Conservation (phyloP, 1,284 basidiomycete genomes). For the Inonotus hispidus region DNA sequence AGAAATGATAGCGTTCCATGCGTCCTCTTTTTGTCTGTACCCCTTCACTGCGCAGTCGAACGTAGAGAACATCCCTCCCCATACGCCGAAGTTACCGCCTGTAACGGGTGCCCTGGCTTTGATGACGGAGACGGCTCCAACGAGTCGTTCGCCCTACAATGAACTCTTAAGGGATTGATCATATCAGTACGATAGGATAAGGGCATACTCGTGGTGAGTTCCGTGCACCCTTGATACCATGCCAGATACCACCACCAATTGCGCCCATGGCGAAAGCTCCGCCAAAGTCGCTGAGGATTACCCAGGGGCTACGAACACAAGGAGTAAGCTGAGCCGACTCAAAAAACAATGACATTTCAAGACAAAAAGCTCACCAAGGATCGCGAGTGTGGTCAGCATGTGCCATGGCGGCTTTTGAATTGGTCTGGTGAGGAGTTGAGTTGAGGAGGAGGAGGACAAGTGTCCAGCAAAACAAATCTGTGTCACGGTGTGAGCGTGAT, state of each 20-base stretch:
- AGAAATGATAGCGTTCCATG: slow-evolving; percentile 98
- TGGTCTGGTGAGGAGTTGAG: slow-evolving; percentile 14
- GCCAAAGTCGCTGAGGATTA: slow-evolving; percentile 97
- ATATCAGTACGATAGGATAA: not conserved
- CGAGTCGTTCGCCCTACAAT: slow-evolving; percentile 83
- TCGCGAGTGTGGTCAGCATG: slow-evolving; percentile 91
- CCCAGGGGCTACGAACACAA: slow-evolving; percentile 75
- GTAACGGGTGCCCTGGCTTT: slow-evolving; percentile 98
- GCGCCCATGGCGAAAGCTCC: slow-evolving; percentile 96
- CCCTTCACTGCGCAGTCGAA: slow-evolving; percentile 99
- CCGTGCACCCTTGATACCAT: slow-evolving; percentile 96
- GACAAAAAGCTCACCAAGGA: slow-evolving; percentile 61
- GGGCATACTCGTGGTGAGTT: slow-evolving; percentile 87
- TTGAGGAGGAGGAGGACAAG: slow-evolving; percentile 18
- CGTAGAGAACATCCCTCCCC: slow-evolving; percentile 96
- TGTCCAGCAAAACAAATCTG: not conserved
- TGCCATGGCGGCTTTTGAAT: slow-evolving; percentile 44
- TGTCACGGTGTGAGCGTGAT: not conserved
- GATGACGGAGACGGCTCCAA: slow-evolving; percentile 93
- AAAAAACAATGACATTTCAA: not conserved
- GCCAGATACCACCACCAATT: slow-evolving; percentile 96
- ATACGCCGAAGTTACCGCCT: slow-evolving; percentile 96
- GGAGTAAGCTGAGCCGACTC: not conserved
- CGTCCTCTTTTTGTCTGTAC: slow-evolving; percentile 97
- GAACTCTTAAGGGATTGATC: not conserved